Conservation (phyloP, 2,329 filamentous ascomycete species). For the Aspergillus udagawae region DNA sequence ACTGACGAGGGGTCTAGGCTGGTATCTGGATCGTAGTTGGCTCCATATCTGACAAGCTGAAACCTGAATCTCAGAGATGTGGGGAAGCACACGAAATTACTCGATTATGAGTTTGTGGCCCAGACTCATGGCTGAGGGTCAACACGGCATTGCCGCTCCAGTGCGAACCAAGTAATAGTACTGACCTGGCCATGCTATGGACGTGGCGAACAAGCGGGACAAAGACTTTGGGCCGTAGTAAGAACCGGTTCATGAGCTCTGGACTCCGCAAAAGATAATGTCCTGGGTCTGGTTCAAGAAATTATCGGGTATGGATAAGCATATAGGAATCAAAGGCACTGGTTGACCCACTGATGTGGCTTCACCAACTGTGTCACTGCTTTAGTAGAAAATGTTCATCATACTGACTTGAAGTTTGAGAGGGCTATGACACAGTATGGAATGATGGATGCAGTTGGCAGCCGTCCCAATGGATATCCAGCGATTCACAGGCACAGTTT, state of each 20-base stretch:
- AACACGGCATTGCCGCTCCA: not conserved
- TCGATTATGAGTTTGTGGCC: not conserved
- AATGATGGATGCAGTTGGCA: not conserved
- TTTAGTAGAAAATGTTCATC: not conserved
- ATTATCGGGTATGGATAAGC: not conserved
- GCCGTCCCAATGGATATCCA: not conserved
- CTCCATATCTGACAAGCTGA: slow-evolving; percentile 11
- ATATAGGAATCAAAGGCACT: too few relatives aligned
- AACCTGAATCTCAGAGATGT: slow-evolving; percentile 11
- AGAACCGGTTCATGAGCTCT: not conserved
- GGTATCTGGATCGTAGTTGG: not conserved
- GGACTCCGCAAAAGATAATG: not conserved
- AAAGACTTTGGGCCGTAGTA: not conserved
- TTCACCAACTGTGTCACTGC: not conserved
- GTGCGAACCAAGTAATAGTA: not conserved
- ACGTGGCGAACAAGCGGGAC: not conserved
- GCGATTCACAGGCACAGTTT: not conserved
- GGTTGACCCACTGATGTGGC: not conserved
- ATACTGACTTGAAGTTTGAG: not conserved
- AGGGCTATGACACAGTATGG: not conserved
- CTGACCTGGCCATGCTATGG: not conserved
- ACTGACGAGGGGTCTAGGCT: not conserved
- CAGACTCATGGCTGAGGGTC: not conserved
- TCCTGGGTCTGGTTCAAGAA: not conserved
- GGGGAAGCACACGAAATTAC: slow-evolving; percentile 9